Evolutionary conservation across 768 basidiomycete species (phyloP), one percentile per base, ranked within the genome.

Genomic region (Russula vinacea): DNA sequence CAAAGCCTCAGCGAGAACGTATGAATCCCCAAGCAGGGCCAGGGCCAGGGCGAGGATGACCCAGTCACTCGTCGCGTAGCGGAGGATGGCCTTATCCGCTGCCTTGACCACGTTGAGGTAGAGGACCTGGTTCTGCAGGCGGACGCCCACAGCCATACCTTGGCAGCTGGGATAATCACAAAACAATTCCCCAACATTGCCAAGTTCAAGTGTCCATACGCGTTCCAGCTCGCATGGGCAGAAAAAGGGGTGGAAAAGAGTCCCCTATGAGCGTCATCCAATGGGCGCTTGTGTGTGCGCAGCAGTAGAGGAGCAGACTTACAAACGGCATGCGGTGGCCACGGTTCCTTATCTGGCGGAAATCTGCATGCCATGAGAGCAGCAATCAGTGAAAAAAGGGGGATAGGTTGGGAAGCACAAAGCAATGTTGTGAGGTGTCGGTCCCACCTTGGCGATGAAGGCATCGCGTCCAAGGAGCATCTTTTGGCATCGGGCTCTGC

Each of bases 111-210:
- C n/a, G n/a, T n/a, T n/a, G n/a, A n/a, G n/a, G n/a, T n/a, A n/a
- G n/a, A n/a, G n/a, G n/a, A n/a, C n/a, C n/a, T n/a, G n/a, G n/a
- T n/a, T n/a, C n/a, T n/a, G n/a, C n/a, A n/a, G n/a, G n/a, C n/a
- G n/a, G n/a, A n/a, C n/a, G n/a, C n/a, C n/a, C n/a, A n/a, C n/a
- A n/a, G n/a, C n/a, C n/a, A n/a, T n/a, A n/a, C n/a, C n/a, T n/a
- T n/a, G n/a, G 75, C 6, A 88, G 73, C 3, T 81, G 77, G 26
- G 82, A 82, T 29, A 87, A 70, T 2, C 87, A 68, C 87, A 88
- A 17, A 85, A 78, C 83, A 84, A 88, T 74, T 88, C 88, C 16
- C 87, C 86, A 16, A 86, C 86, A 70, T 87, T 86, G 17, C 85
- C 85, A 11, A 88, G 73, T 14, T 79, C 76, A n/a, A n/a, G n/a